Conservation (phyloP, 306 rosid species). For the Cyclanthera cordifolia region DNA sequence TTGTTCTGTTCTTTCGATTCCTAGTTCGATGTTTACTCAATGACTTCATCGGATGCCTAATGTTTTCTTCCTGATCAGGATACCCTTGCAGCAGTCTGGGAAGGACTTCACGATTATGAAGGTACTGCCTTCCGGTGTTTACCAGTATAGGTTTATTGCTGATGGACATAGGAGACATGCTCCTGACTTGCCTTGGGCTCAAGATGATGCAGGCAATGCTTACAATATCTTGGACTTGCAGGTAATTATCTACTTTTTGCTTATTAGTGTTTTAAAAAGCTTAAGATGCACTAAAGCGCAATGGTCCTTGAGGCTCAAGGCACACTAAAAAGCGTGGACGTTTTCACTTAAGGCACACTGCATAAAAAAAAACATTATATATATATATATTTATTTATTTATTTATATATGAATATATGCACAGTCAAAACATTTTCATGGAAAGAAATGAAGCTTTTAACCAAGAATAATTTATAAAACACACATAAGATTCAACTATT, state of each 20-base stretch:
- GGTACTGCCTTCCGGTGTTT: constrained; percentile 92
- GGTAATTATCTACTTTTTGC: constrained; percentile 28
- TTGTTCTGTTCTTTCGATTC: constrained; percentile 15
- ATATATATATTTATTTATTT: too few species aligned
- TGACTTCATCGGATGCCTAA: constrained; percentile 10
- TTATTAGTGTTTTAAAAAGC: too few species aligned
- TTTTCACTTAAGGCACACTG: too few species aligned
- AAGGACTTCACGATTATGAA: constrained; percentile 90
- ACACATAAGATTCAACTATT: too few species aligned
- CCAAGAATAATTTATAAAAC: too few species aligned
- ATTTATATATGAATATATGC: too few species aligned
- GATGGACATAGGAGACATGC: constrained; percentile 83
- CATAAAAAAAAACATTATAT: too few species aligned
- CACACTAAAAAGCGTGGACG: too few species aligned
- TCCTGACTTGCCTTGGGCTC: constrained; percentile 69
- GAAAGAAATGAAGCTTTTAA: too few species aligned
- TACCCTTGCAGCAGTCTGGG: constrained; percentile 77
- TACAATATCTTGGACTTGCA: constrained; percentile 78
- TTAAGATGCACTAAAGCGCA: too few species aligned
- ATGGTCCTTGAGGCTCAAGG: too few species aligned
- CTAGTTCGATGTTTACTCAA: neutral
- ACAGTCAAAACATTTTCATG: too few species aligned
- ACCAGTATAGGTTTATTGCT: constrained; percentile 82
- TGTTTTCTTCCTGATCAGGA: constrained; percentile 39
- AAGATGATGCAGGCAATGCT: constrained; percentile 69